Evolutionary conservation across 371 early-diverging fungal genomes (phyloP).

Genomic region (Rhizopus delemar): DNA sequence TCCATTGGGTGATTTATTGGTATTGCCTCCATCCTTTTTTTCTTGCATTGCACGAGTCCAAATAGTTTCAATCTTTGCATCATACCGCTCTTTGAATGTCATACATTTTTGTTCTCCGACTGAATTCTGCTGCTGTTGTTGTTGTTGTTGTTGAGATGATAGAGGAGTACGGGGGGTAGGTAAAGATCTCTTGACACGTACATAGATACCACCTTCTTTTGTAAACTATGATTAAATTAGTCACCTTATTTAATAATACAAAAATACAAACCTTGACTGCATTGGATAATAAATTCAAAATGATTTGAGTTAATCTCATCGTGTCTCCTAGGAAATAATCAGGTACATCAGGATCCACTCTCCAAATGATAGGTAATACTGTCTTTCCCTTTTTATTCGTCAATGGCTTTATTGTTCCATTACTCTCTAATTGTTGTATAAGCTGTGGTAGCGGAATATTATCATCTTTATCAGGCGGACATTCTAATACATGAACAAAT

Average conservation of each 20-base stretch:
- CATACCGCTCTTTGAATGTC: constrained; percentile 61
- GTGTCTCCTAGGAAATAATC: constrained; percentile 61
- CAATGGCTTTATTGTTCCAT: constrained; percentile 20
- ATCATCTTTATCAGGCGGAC: constrained; percentile 57
- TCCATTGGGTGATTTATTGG: background rate
- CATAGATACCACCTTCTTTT: constrained; percentile 44
- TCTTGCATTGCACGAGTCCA: constrained; percentile 30
- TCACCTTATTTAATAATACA: constrained; percentile 14
- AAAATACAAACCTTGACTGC: constrained; percentile 52
- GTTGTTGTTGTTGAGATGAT: constrained; percentile 10
- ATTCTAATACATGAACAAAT: constrained; percentile 53
- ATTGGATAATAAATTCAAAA: constrained; percentile 62
- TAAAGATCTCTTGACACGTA: constrained; percentile 39
- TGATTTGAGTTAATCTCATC: constrained; percentile 59
- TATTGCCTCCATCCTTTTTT: constrained; percentile 9
- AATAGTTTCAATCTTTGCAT: constrained; percentile 55
- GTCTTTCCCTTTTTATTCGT: constrained; percentile 41
- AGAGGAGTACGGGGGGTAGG: constrained; percentile 34
- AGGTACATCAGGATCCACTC: constrained; percentile 57
- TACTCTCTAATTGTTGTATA: constrained; percentile 30
- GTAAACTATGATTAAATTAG: constrained; percentile 33
- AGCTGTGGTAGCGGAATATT: constrained; percentile 43
- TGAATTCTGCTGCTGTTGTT: constrained; percentile 3
- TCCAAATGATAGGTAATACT: constrained; percentile 58
- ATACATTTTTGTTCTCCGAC: constrained; percentile 31